Percentiles rank a stretch among this genome's conserved stretches.
These are phyloP conservation scores for Trichoderma reesei DNA, from an alignment of 495 filamentous ascomycete genomes.

Conservation along the genomic window DNA sequence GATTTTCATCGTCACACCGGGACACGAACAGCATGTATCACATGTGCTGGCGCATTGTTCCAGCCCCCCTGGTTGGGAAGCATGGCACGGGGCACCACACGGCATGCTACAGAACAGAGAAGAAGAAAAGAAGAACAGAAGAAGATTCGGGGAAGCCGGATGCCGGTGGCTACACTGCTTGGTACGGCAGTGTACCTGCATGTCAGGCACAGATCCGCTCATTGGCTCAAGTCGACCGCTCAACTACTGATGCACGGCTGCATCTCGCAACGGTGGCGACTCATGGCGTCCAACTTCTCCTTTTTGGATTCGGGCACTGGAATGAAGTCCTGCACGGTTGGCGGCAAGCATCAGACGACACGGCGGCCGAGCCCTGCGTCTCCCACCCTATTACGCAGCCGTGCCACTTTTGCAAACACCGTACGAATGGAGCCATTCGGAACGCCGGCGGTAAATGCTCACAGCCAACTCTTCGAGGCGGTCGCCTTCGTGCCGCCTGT, in stretches of 20 bases:
- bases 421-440: too few relatives aligned
- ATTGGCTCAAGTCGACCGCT: neutral
- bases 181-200: neutral
- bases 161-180: neutral
- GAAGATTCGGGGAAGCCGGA: neutral
- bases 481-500: neutral
- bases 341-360: neutral
- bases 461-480: too few relatives aligned
- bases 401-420: too few relatives aligned
- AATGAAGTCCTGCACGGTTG: neutral
- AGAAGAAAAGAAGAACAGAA: neutral
- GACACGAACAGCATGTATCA: neutral
- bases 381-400: neutral
- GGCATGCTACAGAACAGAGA: neutral
- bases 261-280: constrained; percentile 5
- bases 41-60: neutral
- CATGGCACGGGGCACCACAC: neutral
- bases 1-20: too few relatives aligned
- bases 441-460: too few relatives aligned
- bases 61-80: too few relatives aligned
- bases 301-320: neutral
- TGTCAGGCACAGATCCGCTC: neutral
- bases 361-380: neutral
- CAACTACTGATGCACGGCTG: constrained; percentile 2
- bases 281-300: neutral